phyloP scores from a whole-genome alignment of 768 basidiomycete genomes.

The Leccinum boreale region DNA sequence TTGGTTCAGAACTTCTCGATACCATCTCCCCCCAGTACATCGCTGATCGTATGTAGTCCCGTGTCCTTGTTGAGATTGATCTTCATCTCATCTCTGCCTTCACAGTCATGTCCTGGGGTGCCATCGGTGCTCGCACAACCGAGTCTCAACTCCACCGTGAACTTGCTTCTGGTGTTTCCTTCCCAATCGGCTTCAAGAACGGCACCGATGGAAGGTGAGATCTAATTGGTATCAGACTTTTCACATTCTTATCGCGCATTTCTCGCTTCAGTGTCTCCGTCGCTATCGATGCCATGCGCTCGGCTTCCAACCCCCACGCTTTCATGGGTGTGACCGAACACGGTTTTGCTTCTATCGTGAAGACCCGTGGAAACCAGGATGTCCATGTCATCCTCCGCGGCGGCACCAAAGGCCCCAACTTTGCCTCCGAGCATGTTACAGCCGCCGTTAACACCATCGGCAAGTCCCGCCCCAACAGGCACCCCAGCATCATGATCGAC shows the following conservation, averaged over 20 bases:
- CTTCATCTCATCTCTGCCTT: not conserved
- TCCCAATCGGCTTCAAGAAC: conserved; percentile 99
- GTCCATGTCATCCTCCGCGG: conserved; percentile 97
- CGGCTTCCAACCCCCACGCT: conserved; percentile 87
- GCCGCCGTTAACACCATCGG: conserved; percentile 58
- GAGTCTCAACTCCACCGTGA: conserved; percentile 97
- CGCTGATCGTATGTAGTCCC: conserved; percentile 55
- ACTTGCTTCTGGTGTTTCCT: conserved; percentile 92
- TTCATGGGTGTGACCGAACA: conserved; percentile 93
- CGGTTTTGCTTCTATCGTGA: conserved; percentile 92
- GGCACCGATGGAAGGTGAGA: conserved; percentile 88
- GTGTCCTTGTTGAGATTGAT: not conserved
- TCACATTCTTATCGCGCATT: not conserved
- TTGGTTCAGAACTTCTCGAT: conserved; percentile 93
- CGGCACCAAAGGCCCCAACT: conserved; percentile 90
- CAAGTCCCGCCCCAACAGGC: conserved; percentile 52
- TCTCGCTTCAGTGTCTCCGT: conserved; percentile 58
- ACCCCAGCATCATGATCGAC: conserved; percentile 84
- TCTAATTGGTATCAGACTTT: not conserved
- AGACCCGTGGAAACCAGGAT: conserved; percentile 79
- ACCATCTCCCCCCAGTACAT: conserved; percentile 82
- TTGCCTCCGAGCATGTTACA: conserved; percentile 64
- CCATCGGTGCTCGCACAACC: conserved; percentile 96
- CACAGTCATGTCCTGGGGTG: conserved; percentile 82
- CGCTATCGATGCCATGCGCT: conserved; percentile 95